phyloP scores from a whole-genome alignment of 805 yeast genomes.

The Candida qinlingensis region DNA sequence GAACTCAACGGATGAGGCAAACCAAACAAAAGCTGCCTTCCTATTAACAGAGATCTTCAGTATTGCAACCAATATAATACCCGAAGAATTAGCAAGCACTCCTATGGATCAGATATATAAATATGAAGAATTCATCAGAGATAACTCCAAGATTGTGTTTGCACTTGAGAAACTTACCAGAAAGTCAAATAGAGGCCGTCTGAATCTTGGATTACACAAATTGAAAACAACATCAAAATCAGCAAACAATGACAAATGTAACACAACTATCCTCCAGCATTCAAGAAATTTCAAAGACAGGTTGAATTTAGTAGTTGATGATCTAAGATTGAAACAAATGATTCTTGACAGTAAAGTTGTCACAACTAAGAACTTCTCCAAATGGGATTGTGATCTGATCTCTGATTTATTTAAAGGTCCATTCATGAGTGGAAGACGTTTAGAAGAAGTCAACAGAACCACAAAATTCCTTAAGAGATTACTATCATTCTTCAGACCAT shows the following conservation, averaged over 20 bases:
- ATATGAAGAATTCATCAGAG: slow-evolving; percentile 1
- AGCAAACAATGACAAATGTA: neutral
- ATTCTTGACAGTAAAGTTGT: slow-evolving; percentile 66
- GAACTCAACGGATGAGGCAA: slow-evolving; percentile 37
- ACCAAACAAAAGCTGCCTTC: slow-evolving; percentile 53
- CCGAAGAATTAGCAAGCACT: slow-evolving; percentile 35
- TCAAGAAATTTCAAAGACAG: slow-evolving; percentile 16
- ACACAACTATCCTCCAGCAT: slow-evolving; percentile 17
- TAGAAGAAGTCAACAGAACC: slow-evolving; percentile 71
- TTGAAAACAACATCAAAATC: slow-evolving; percentile 16
- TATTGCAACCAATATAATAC: slow-evolving; percentile 49
- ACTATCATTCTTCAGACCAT: slow-evolving; percentile 85
- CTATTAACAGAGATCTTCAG: slow-evolving; percentile 58
- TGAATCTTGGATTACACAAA: slow-evolving; percentile 29
- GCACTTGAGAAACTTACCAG: slow-evolving; percentile 43
- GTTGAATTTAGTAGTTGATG: slow-evolving; percentile 38
- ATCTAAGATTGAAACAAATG: slow-evolving; percentile 57
- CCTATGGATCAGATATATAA: slow-evolving; percentile 1
- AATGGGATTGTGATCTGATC: slow-evolving; percentile 85
- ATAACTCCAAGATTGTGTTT: slow-evolving; percentile 31
- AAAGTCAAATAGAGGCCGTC: slow-evolving; percentile 33
- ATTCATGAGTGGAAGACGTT: slow-evolving; percentile 57
- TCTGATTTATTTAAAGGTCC: slow-evolving; percentile 80
- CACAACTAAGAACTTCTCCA: slow-evolving; percentile 68
- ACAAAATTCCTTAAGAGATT: slow-evolving; percentile 85